Evolutionary conservation across 1,139 yeast genomes (phyloP), one percentile per base, ranked within the genome.

Genomic region (Saccharomycopsis phalli): DNA sequence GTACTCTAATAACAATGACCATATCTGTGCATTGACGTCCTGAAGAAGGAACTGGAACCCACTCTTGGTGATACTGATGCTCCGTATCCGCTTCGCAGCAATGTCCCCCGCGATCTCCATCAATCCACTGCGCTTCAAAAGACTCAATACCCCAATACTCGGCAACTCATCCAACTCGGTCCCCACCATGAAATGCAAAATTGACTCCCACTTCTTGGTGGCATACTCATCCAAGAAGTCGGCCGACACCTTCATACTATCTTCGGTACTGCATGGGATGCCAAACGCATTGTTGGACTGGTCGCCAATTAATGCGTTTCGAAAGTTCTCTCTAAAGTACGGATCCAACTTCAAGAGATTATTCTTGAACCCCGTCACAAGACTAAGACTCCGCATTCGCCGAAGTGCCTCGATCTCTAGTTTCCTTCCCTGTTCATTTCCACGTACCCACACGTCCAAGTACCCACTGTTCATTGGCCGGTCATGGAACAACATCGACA

Each of bases 111-210:
- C 42, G 36, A 76, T 80, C 53, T 82, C 94, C 95, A 91, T 87
- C 40, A 91, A 65, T 2, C 88, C 91, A 44, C 95, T 82, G 62
- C 79, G 86, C 49, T 71, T 69, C 36, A 81, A 60, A 18, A 81
- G 60, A 27, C 76, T 71, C 34, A 81, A 60, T 1, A 81, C 91
- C 17, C 83, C 81, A 20, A 69, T 67, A 27, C 84, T 76, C 4
- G 95, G 94, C 2, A 71, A 64, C 8, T 66, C 65, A 17, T 76
- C 64, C 36, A 77, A 63, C 43, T 81, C 81, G 0, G 95, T 84
- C 2, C 97, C 97, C 35, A 91, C 98, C 97, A 91, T 91, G 61
- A 81, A 91, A 66, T 93, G 98, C 52, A 93, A 66, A 51, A 93
- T 91, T 4, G 86, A 76, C 57, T 93, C 98, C 98, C 98, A 91